Evolutionary conservation across 176 grass and related monocot genomes (phyloP).

Genomic region (Triticum aestivum): DNA sequence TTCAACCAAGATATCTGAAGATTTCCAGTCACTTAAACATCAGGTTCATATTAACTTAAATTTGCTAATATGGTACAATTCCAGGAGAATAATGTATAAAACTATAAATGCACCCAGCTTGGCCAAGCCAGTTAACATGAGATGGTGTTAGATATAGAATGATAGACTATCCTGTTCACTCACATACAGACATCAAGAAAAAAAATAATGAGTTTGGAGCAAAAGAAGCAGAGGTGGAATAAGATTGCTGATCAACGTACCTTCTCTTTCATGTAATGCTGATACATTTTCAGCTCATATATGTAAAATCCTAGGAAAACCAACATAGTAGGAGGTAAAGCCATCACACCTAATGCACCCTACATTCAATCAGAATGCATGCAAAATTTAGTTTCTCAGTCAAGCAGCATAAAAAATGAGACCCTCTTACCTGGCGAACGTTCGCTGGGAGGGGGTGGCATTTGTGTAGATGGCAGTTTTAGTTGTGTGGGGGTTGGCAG

Average conservation of each 20-base stretch:
- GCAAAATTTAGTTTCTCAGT: neutral
- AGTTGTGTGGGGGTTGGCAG: too few species aligned
- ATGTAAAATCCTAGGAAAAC: slow-evolving; percentile 74
- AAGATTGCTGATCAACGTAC: slow-evolving; percentile 36
- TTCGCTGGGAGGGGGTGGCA: too few species aligned
- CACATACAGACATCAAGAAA: neutral
- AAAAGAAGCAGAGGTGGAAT: neutral
- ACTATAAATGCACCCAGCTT: neutral
- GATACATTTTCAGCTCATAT: slow-evolving; percentile 60
- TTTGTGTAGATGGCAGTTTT: too few species aligned
- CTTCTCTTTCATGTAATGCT: slow-evolving; percentile 61
- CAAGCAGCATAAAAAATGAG: neutral
- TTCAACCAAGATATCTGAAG: neutral
- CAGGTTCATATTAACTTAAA: slow-evolving; percentile 19
- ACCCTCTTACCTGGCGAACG: too few species aligned
- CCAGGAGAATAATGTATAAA: neutral
- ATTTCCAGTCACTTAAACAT: slow-evolving; percentile 14
- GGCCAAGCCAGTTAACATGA: neutral
- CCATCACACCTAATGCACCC: slow-evolving; percentile 75
- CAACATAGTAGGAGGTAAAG: slow-evolving; percentile 53
- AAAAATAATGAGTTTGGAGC: neutral
- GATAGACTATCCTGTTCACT: neutral
- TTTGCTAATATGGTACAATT: slow-evolving; percentile 8
- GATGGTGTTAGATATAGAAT: neutral
- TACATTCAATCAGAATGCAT: slow-evolving; percentile 25